Evolutionary conservation across 2,329 filamentous ascomycete genomes (phyloP).

Genomic region (Beauveria asiatica): DNA sequence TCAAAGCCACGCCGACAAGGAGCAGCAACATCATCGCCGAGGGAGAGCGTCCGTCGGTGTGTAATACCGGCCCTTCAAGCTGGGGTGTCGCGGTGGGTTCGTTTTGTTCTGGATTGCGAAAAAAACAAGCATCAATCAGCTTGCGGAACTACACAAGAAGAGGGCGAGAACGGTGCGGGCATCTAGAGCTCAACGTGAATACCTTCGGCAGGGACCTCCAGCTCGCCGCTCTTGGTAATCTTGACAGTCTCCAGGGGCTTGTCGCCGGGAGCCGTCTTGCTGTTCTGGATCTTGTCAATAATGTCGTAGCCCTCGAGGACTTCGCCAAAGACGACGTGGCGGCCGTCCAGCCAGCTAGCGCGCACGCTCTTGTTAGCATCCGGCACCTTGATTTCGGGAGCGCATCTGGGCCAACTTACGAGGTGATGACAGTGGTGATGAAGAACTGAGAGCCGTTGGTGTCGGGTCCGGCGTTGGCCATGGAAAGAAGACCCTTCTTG

Average conservation of each 20-base stretch:
- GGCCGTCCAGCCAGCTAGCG: conserved; percentile 68
- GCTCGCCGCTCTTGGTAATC: conserved; percentile 76
- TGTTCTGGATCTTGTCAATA: conserved; percentile 69
- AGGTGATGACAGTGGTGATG: conserved; percentile 75
- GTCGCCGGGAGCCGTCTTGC: conserved; percentile 56
- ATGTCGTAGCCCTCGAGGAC: conserved; percentile 79
- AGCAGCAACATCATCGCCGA: conserved; percentile 17
- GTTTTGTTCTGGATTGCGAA: conserved; percentile 20
- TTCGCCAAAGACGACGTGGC: conserved; percentile 83
- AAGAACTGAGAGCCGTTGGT: conserved; percentile 89
- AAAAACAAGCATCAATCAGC: conserved; percentile 24
- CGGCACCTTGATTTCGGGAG: not conserved
- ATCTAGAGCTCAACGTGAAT: conserved; percentile 81
- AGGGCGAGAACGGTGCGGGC: conserved; percentile 14
- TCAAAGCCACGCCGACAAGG: conserved; percentile 35
- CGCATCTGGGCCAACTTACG: conserved; percentile 37
- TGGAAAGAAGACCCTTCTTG: conserved; percentile 75
- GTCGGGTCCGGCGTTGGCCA: conserved; percentile 78
- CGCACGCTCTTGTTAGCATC: not conserved
- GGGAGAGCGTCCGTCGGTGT: not conserved
- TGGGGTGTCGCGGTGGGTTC: conserved; percentile 9
- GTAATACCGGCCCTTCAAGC: not conserved
- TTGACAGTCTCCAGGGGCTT: conserved; percentile 62
- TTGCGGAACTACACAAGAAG: conserved; percentile 20
- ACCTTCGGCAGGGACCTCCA: conserved; percentile 82